Evolutionary conservation across 306 rosid species (phyloP).

Genomic region (Vicia faba): DNA sequence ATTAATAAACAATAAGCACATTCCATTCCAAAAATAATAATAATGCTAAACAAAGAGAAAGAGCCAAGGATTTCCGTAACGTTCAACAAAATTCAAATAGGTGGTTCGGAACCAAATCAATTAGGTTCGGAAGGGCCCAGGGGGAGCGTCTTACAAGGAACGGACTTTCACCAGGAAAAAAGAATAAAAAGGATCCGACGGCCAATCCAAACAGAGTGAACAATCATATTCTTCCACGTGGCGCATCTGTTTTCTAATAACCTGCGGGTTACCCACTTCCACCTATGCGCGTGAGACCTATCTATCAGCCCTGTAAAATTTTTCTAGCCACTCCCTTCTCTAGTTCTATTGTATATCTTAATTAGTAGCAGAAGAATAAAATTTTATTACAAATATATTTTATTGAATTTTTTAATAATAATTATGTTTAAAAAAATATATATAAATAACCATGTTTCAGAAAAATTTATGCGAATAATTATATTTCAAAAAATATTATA

Average conservation of each 20-base stretch:
- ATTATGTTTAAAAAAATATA: no score
- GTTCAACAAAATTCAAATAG: conserved; percentile 72
- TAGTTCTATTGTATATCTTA: no score
- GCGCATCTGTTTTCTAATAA: neutral
- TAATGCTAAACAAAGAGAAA: neutral
- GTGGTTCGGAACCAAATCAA: conserved; percentile 46
- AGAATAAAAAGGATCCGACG: neutral
- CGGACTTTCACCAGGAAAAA: neutral
- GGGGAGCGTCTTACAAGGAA: conserved; percentile 45
- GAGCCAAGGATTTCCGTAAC: conserved; percentile 41
- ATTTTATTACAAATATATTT: no score
- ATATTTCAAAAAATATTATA: no score
- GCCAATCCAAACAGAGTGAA: neutral
- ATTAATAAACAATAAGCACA: no score
- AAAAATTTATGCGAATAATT: no score
- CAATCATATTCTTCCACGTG: neutral
- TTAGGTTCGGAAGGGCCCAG: conserved; percentile 59
- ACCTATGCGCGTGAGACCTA: conserved; percentile 41
- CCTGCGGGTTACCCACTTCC: conserved; percentile 6
- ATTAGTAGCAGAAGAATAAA: no score
- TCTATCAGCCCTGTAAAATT: neutral
- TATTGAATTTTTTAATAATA: no score
- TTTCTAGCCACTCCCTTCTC: no score
- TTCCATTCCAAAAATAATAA: no score
- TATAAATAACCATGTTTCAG: no score